Conservation (phyloP, 1,284 basidiomycete species). For the Cerioporus squamosus region DNA sequence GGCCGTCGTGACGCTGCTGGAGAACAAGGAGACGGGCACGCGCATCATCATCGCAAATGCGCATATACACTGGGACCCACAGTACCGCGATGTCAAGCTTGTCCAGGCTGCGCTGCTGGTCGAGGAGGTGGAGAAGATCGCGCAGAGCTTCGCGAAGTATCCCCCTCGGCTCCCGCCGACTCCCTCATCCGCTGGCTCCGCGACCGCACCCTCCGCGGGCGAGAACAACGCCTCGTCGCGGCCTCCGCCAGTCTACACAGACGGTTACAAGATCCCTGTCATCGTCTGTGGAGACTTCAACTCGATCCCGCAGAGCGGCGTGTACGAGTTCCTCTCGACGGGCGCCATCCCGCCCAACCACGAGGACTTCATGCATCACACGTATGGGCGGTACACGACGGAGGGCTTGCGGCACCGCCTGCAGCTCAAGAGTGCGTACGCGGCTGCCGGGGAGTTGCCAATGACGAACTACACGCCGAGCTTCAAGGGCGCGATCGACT, state of each 20-base stretch:
- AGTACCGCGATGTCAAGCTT: slow-evolving; percentile 95
- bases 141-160: slow-evolving; percentile 82
- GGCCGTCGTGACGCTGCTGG: slow-evolving; percentile 87
- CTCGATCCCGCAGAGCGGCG: slow-evolving; percentile 85
- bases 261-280: slow-evolving; percentile 88
- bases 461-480: slow-evolving; percentile 93
- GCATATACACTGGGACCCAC: slow-evolving; percentile 95
- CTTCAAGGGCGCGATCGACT: slow-evolving; percentile 88
- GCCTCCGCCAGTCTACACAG: slow-evolving; percentile 72
- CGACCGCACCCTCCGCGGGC: slow-evolving; percentile 27
- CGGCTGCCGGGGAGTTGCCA: slow-evolving; percentile 65
- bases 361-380: slow-evolving; percentile 91
- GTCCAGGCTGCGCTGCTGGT: slow-evolving; percentile 93
- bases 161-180: slow-evolving; percentile 63
- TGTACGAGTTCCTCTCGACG: slow-evolving; percentile 89
- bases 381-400: slow-evolving; percentile 92
- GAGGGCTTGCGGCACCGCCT: slow-evolving; percentile 86
- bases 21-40: slow-evolving; percentile 86
- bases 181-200: slow-evolving; percentile 38
- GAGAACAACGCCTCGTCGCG: slow-evolving; percentile 45
- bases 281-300: slow-evolving; percentile 97
- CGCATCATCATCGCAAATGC: slow-evolving; percentile 90
- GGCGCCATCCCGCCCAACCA: slow-evolving; percentile 80
- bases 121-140: slow-evolving; percentile 93
- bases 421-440: slow-evolving; percentile 86